Conservation (phyloP, 2,329 filamentous ascomycete species). For the Cryphonectria nitschkei region DNA sequence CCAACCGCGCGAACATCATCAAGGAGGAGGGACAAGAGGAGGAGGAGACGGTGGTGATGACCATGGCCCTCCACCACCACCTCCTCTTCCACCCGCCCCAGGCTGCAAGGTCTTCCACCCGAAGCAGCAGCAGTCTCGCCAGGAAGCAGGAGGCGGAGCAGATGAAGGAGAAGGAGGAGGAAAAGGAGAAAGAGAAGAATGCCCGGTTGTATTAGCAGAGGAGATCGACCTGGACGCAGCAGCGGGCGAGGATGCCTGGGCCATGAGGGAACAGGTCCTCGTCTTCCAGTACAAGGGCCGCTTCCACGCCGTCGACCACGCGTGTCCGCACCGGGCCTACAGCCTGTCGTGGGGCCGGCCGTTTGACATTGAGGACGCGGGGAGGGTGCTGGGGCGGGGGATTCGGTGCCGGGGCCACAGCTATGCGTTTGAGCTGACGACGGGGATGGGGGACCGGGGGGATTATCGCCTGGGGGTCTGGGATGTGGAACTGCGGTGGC, state of each 20-base stretch:
- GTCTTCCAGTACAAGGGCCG: slow-evolving; percentile 27
- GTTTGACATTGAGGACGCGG: slow-evolving; percentile 27
- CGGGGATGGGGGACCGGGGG: slow-evolving; percentile 22
- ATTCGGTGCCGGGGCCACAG: slow-evolving; percentile 24
- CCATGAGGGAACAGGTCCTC: slow-evolving; percentile 25
- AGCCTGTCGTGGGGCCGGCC: slow-evolving; percentile 24
- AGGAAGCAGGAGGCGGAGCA: too few relatives aligned
- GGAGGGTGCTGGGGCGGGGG: slow-evolving; percentile 12
- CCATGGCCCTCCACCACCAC: neutral
- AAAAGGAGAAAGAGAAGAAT: neutral
- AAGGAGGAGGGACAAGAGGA: too few relatives aligned
- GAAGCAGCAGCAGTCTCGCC: neutral
- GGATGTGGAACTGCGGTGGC: slow-evolving; percentile 23
- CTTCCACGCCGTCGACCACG: slow-evolving; percentile 28
- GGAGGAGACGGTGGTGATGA: neutral
- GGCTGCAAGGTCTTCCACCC: slow-evolving; percentile 27
- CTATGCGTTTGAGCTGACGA: slow-evolving; percentile 27
- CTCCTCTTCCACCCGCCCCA: neutral
- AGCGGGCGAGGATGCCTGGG: slow-evolving; percentile 25
- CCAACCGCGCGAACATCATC: slow-evolving; percentile 7
- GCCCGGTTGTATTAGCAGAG: neutral
- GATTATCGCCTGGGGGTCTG: slow-evolving; percentile 23
- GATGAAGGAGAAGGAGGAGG: neutral
- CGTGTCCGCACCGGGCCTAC: slow-evolving; percentile 25
- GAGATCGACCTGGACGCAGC: slow-evolving; percentile 23